Evolutionary conservation across 2,329 filamentous ascomycete species (phyloP).

Genomic region (Sporothrix schenckii): DNA sequence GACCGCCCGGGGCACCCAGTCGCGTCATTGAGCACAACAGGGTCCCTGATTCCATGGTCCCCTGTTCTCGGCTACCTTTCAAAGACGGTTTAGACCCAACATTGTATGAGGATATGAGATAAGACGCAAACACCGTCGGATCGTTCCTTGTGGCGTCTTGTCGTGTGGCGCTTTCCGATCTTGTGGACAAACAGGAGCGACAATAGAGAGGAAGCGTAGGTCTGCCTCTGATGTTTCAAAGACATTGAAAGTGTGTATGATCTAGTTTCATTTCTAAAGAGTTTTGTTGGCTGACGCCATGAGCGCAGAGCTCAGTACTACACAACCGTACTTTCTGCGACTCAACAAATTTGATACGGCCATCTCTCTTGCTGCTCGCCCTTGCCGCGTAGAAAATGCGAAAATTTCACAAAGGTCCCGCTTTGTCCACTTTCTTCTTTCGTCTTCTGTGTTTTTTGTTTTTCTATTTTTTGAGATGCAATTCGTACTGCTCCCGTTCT

Average conservation of each 20-base stretch:
- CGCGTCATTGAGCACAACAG: constrained; percentile 9
- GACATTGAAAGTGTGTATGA: too few relatives aligned
- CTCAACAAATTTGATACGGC: too few relatives aligned
- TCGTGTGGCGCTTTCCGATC: background rate
- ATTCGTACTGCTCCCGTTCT: too few relatives aligned
- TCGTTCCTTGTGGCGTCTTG: constrained; percentile 4
- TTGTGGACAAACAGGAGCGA: background rate
- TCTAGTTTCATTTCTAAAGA: too few relatives aligned
- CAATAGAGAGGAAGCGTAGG: background rate
- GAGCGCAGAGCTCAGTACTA: background rate
- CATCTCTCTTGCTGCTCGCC: background rate
- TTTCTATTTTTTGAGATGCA: background rate
- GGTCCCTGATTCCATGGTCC: background rate
- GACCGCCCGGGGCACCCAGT: background rate
- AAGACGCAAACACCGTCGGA: too few relatives aligned
- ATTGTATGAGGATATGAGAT: background rate
- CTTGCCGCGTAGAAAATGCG: background rate
- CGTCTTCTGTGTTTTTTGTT: background rate
- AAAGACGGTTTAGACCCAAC: background rate
- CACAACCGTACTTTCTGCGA: too few relatives aligned
- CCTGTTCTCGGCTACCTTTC: background rate
- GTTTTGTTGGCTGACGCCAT: too few relatives aligned
- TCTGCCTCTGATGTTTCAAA: too few relatives aligned
- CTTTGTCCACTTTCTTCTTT: background rate
- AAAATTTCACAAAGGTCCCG: too few relatives aligned